Percentiles rank a stretch among this genome's conserved stretches.
Conservation (phyloP, 345 rosid genomes). For the Bruguiera gymnorhiza region DNA sequence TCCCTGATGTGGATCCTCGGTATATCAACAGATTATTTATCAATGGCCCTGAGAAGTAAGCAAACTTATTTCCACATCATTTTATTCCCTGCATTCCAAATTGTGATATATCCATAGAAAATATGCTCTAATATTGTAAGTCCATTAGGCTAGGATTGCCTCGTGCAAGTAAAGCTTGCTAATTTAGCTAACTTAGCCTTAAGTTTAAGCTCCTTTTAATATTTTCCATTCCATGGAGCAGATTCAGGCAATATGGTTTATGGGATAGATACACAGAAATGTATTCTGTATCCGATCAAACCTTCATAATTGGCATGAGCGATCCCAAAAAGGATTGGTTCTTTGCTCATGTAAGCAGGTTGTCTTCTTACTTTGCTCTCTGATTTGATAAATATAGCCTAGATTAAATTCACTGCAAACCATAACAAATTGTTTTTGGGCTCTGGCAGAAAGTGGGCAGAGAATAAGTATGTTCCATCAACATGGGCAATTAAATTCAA, state of each 20-base stretch:
- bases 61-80: not conserved
- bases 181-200: not conserved
- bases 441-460: conserved; percentile 27
- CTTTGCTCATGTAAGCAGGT: conserved; percentile 42
- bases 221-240: conserved; percentile 3
- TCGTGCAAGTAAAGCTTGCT: not conserved
- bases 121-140: not conserved
- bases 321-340: conserved; percentile 38
- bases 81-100: not conserved
- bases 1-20: conserved; percentile 36
- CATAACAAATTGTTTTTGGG: not conserved
- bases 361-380: not conserved
- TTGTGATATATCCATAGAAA: not conserved
- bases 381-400: not conserved
- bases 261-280: conserved; percentile 43
- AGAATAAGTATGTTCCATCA: conserved; percentile 27
- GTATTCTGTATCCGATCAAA: conserved; percentile 31
- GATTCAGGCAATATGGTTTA: conserved; percentile 41
- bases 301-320: conserved; percentile 30
- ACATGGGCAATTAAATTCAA: conserved; percentile 35
- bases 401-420: too few species aligned
- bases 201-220: not conserved
- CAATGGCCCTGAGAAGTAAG: conserved; percentile 34
- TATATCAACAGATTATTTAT: conserved; percentile 37
- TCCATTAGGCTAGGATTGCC: not conserved